Percentiles rank a stretch among this genome's conserved stretches.
Conservation (phyloP, 1,284 basidiomycete species). For the Anthracocystis panici-leucophaei region DNA sequence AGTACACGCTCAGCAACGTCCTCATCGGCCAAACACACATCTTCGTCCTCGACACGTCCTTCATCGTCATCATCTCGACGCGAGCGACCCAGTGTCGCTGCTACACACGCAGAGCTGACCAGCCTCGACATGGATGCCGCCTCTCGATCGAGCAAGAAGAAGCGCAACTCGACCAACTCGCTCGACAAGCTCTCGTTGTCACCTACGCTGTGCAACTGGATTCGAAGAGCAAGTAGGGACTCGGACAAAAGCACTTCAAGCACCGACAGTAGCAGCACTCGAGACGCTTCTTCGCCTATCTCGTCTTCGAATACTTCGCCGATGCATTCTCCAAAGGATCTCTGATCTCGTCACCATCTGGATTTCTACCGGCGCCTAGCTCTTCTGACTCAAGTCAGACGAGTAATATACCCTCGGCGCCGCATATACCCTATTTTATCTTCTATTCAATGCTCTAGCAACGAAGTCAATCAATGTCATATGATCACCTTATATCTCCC, state of each 20-base stretch:
- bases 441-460: neutral
- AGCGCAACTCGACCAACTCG: conserved; percentile 22
- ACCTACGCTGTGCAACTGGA: conserved; percentile 35
- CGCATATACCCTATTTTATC: neutral
- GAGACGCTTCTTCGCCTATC: neutral
- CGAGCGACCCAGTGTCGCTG: neutral
- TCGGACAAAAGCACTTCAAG: conserved; percentile 22
- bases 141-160: conserved; percentile 20
- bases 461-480: no score
- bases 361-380: neutral
- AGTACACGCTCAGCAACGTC: neutral
- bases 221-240: conserved; percentile 28
- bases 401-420: conserved; percentile 7
- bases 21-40: neutral
- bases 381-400: neutral
- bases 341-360: neutral
- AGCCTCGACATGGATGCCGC: conserved; percentile 5
- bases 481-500: no score
- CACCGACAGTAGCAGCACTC: neutral
- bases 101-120: conserved; percentile 13
- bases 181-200: conserved; percentile 23
- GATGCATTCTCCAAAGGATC: conserved; percentile 19
- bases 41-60: conserved; percentile 4
- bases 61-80: conserved; percentile 7
- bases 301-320: conserved; percentile 10